phyloP scores from a whole-genome alignment of 176 grass and related monocot genomes.

The Elaeis guineensis region DNA sequence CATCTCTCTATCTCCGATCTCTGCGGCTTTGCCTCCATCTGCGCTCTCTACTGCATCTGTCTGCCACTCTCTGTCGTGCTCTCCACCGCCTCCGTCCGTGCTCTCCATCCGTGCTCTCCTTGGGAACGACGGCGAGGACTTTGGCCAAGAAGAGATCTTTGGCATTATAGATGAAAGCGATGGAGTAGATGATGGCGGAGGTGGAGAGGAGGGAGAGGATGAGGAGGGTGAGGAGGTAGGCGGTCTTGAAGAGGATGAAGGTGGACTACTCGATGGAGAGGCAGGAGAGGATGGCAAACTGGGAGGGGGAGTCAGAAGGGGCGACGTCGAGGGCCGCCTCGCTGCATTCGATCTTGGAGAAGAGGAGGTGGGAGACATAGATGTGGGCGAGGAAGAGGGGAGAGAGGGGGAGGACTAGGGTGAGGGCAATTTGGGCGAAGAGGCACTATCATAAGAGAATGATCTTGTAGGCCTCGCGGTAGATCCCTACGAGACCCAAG shows the following conservation, averaged over 20 bases:
- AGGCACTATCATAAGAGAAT: conserved; percentile 42
- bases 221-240: conserved; percentile 75
- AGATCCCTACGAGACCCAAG: too few species aligned
- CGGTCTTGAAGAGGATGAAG: conserved; percentile 68
- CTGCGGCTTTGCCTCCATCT: too few species aligned
- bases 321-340: conserved; percentile 49
- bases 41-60: too few species aligned
- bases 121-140: conserved; percentile 80
- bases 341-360: conserved; percentile 59
- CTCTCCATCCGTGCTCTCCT: too few species aligned
- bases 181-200: conserved; percentile 67
- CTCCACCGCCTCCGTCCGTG: too few species aligned
- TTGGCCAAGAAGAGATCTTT: conserved; percentile 70
- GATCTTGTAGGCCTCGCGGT: too few species aligned
- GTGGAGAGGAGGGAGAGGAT: conserved; percentile 75
- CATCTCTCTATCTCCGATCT: too few species aligned
- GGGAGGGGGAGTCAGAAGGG: conserved; percentile 35
- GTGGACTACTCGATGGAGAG: conserved; percentile 50
- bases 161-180: conserved; percentile 76
- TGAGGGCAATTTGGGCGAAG: conserved; percentile 53
- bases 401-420: conserved; percentile 71
- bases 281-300: conserved; percentile 34
- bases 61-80: too few species aligned
- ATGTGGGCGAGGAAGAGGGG: conserved; percentile 65
- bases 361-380: conserved; percentile 72